Conservation (phyloP, 2,329 filamentous ascomycete genomes). For the Aspergillus ustus region DNA sequence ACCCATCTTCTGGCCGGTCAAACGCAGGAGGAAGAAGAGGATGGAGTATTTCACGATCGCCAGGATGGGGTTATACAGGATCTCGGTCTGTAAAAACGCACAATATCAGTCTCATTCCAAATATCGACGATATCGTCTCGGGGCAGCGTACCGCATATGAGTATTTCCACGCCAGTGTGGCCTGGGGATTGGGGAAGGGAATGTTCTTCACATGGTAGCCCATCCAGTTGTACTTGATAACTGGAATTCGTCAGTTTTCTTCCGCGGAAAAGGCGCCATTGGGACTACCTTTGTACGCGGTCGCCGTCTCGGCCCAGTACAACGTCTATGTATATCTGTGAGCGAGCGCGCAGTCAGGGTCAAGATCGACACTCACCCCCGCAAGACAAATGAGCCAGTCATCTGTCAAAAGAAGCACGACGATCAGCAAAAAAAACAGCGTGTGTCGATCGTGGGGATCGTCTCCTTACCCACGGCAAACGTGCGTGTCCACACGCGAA, state of each 20-base stretch:
- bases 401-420: background rate
- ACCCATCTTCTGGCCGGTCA: conserved; percentile 31
- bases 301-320: conserved; percentile 25
- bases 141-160: conserved; percentile 18
- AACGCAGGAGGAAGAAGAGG: conserved; percentile 35
- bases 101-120: background rate
- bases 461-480: conserved; percentile 22
- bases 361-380: background rate
- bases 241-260: background rate
- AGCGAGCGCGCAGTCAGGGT: background rate
- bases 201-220: conserved; percentile 18
- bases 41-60: conserved; percentile 37
- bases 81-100: conserved; percentile 14
- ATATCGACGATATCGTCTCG: background rate
- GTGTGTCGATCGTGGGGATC: background rate
- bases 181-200: background rate
- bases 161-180: conserved; percentile 16
- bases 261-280: background rate
- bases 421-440: background rate
- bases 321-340: conserved; percentile 12
- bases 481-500: conserved; percentile 20
- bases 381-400: conserved; percentile 21
- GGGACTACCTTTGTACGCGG: conserved; percentile 22
- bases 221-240: conserved; percentile 11
- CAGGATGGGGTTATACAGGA: conserved; percentile 37